Evolutionary conservation across 768 basidiomycete genomes (phyloP).

Genomic region (Lactarius pseudohatsudake): DNA sequence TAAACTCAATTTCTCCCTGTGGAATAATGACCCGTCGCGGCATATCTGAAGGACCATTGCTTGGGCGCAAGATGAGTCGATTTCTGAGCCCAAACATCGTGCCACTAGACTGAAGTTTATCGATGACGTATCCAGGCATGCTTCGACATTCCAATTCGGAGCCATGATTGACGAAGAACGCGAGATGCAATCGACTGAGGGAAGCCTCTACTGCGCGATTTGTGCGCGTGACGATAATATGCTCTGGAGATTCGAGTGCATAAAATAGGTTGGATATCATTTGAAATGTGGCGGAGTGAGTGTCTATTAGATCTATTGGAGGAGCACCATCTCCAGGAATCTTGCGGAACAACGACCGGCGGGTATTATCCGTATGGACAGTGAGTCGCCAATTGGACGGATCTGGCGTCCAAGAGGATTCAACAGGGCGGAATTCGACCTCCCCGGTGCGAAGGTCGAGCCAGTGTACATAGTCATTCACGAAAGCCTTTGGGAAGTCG

Average conservation of each 20-base stretch:
- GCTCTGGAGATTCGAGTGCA: slow-evolving; percentile 1
- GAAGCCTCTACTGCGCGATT: neutral
- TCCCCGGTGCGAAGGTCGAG: slow-evolving; percentile 30
- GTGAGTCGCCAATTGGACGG: slow-evolving; percentile 34
- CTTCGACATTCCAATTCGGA: slow-evolving; percentile 41
- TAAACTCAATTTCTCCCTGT: slow-evolving; percentile 6
- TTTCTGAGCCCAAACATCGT: neutral
- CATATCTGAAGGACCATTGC: neutral
- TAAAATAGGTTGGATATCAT: neutral
- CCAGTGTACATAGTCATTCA: slow-evolving; percentile 34
- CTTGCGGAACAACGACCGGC: neutral
- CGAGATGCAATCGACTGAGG: slow-evolving; percentile 43
- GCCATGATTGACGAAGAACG: slow-evolving; percentile 40
- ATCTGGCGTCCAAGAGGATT: slow-evolving; percentile 35
- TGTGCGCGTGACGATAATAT: neutral
- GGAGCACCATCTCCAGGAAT: neutral
- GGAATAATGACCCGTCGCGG: slow-evolving; percentile 9
- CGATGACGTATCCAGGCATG: slow-evolving; percentile 37
- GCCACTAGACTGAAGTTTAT: neutral
- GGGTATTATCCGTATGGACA: neutral
- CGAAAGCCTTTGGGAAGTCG: slow-evolving; percentile 34
- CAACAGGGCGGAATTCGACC: slow-evolving; percentile 38
- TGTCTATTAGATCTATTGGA: neutral
- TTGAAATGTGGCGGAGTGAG: neutral
- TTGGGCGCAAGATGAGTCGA: neutral